Conservation (phyloP, 1,284 basidiomycete genomes). For the Puccinia hordei region DNA sequence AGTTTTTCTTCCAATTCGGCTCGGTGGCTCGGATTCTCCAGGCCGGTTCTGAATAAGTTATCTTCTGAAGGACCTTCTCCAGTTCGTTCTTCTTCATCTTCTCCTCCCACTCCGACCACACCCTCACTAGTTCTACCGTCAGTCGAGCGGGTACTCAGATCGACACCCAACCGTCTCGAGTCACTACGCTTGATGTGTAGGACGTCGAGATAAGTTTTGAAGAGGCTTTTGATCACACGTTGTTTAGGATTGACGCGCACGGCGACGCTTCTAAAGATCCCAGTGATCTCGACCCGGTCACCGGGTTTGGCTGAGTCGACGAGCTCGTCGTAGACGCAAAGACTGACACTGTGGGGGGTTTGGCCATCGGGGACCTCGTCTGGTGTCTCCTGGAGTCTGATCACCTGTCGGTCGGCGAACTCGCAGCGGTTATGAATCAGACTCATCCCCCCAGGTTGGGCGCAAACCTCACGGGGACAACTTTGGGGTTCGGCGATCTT, state of each 20-base stretch:
- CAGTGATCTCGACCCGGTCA: slow-evolving; percentile 85
- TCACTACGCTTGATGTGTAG: slow-evolving; percentile 83
- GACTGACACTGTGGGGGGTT: slow-evolving; percentile 92
- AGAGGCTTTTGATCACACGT: slow-evolving; percentile 87
- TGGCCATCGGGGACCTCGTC: slow-evolving; percentile 97
- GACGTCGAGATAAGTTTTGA: slow-evolving; percentile 95
- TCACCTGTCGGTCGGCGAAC: slow-evolving; percentile 92
- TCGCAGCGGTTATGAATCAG: slow-evolving; percentile 96
- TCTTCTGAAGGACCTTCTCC: background rate
- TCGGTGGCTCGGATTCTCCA: slow-evolving; percentile 62
- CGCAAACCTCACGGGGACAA: slow-evolving; percentile 90
- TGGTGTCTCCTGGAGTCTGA: slow-evolving; percentile 93
- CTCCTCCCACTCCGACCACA: slow-evolving; percentile 55
- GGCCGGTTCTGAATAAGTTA: background rate
- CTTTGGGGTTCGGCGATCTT: slow-evolving; percentile 88
- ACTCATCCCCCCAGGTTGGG: slow-evolving; percentile 81
- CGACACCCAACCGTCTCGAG: slow-evolving; percentile 72
- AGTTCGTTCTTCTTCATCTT: slow-evolving; percentile 66
- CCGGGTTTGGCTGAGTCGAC: slow-evolving; percentile 94
- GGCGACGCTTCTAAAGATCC: slow-evolving; percentile 91
- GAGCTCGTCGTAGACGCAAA: slow-evolving; percentile 95
- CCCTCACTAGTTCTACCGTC: slow-evolving; percentile 64
- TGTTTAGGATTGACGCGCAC: slow-evolving; percentile 90
- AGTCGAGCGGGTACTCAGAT: slow-evolving; percentile 72
- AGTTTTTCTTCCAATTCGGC: slow-evolving; percentile 67